Conservation (phyloP, 83 land plant species). For the Isoetes engelmannii region DNA sequence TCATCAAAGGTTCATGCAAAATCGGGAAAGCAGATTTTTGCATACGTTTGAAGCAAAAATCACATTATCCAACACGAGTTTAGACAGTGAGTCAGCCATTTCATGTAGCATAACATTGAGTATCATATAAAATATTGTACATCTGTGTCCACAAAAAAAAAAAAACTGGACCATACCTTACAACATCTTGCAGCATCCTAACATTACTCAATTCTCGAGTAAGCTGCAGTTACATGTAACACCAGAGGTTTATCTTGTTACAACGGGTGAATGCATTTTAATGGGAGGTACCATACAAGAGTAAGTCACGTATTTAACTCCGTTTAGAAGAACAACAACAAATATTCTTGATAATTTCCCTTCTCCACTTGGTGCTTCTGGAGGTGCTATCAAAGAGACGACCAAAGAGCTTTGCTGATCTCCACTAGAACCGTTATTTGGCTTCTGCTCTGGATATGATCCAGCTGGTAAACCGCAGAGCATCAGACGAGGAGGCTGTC, state of each 20-base stretch:
- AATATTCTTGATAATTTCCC: slow-evolving; percentile 74
- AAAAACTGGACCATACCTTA: no score
- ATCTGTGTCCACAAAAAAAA: no score
- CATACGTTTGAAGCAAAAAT: no score
- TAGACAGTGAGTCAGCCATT: no score
- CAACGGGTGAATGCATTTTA: slow-evolving; percentile 15
- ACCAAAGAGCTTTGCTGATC: not conserved
- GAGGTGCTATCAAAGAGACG: not conserved
- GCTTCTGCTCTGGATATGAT: not conserved
- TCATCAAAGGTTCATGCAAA: no score
- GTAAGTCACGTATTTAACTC: slow-evolving; percentile 91
- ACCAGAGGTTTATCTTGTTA: not conserved
- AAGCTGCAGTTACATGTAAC: not conserved
- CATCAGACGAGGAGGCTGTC: not conserved
- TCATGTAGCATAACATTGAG: no score
- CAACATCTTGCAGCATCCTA: no score
- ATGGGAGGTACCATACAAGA: slow-evolving; percentile 74
- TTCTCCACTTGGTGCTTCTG: slow-evolving; percentile 15
- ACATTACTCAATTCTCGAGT: no score
- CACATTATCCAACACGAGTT: no score
- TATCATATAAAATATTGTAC: no score
- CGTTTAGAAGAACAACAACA: slow-evolving; percentile 83
- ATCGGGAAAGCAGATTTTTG: no score
- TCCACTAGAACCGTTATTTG: not conserved
- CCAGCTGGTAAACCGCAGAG: not conserved